phyloP scores from a whole-genome alignment of 495 filamentous ascomycete genomes.

The Xylaria acuta region DNA sequence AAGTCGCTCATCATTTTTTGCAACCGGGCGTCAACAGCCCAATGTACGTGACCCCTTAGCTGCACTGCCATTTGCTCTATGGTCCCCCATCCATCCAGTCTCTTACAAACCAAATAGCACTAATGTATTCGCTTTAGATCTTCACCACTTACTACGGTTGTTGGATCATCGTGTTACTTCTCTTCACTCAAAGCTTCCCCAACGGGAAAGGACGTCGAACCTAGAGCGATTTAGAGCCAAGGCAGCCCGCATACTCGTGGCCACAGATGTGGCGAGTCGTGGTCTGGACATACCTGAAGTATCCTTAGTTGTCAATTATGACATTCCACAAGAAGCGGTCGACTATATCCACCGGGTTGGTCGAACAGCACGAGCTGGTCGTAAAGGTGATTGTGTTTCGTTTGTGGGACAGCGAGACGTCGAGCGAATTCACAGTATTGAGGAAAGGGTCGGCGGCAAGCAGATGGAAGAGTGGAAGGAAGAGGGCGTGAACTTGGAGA shows the following conservation, averaged over 20 bases:
- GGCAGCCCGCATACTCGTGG: constrained; percentile 90
- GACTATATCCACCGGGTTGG: constrained; percentile 98
- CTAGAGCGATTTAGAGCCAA: constrained; percentile 88
- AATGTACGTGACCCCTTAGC: constrained; percentile 45
- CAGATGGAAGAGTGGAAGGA: constrained; percentile 84
- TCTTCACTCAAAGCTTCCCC: constrained; percentile 84
- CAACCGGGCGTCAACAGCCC: constrained; percentile 89
- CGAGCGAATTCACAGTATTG: constrained; percentile 83
- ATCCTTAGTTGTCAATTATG: constrained; percentile 89
- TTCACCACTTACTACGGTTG: constrained; percentile 83
- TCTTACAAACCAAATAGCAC: background rate
- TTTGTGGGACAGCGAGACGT: constrained; percentile 94
- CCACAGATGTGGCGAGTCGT: constrained; percentile 94
- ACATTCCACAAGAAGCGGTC: constrained; percentile 92
- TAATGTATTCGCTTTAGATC: constrained; percentile 45
- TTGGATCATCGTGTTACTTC: constrained; percentile 90
- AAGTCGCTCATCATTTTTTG: constrained; percentile 90
- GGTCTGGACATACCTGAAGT: constrained; percentile 97
- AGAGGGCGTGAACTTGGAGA: constrained; percentile 89
- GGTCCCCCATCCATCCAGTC: background rate
- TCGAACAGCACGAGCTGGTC: constrained; percentile 90
- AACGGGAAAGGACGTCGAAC: constrained; percentile 82
- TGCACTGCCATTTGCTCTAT: background rate
- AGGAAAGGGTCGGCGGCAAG: constrained; percentile 73
- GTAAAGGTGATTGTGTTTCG: constrained; percentile 80